Evolutionary conservation across 768 basidiomycete species (phyloP), one percentile per base, ranked within the genome.

Genomic region (Leccinellum rugosiceps): DNA sequence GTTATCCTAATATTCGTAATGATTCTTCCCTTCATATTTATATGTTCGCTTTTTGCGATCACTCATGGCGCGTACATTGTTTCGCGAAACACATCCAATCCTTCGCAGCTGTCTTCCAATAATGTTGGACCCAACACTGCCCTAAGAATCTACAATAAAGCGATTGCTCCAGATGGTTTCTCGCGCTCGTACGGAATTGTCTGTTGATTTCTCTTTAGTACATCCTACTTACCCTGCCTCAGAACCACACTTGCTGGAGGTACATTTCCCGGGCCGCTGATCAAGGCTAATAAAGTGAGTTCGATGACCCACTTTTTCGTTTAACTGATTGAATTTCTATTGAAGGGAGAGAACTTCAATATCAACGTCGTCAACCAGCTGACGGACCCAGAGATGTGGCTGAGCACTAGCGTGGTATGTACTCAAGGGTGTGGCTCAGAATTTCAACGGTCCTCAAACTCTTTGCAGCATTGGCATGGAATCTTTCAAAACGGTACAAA

Each of bases 401-500:
- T 76, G 53, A 74, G 71, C 11, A 85, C 83, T 4, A 80, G 77
- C 50, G 79, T 85, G 51, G 67, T 68, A 53, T 32, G 67, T 60
- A n/a, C 35, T 15, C 3, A 35, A 6, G 13, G 32, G 4, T 17
- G 19, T 32, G 4, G 7, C 26, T 45, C 17, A 13, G 38, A 17
- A 17, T 32, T 31, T 49, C 30, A 23, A 6, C 4, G 17, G 28
- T 6, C 14, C 30, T 61, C 30, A 61, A 28, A 23, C 19, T 6
- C 31, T 10, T 52, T 47, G 19, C 28, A 84, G 83, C 82, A 84
- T 61, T 84, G 81, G 82, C 83, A 83, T 58, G 81, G 83, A 11
- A 56, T 84, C 32, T 73, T 75, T 58, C 82, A 83, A 59, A 66
- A 74, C 3, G 65, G 68, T 2, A 75, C 77, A 25, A 78, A 74